These are phyloP conservation scores for Pythium dissotocum DNA, from an alignment of 352 stramenopile species.

Conservation along the genomic window DNA sequence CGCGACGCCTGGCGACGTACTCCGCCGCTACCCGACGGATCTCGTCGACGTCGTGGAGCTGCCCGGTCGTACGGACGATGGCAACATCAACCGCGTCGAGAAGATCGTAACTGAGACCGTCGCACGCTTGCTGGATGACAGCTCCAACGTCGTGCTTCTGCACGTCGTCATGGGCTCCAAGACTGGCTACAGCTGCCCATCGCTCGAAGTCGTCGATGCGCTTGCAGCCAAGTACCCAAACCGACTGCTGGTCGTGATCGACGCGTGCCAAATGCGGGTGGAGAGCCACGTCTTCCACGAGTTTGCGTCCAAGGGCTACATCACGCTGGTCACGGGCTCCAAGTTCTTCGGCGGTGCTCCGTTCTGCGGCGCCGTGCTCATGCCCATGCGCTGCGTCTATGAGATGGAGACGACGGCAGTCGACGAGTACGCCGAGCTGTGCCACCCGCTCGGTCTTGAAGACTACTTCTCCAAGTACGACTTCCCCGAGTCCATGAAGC, in stretches of 20 bases:
- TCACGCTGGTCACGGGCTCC: constrained; percentile 82
- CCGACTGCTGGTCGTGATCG: constrained; percentile 78
- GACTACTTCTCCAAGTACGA: constrained; percentile 88
- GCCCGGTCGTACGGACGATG: constrained; percentile 52
- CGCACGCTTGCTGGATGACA: constrained; percentile 40
- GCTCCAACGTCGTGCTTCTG: constrained; percentile 72
- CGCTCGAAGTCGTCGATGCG: constrained; percentile 55
- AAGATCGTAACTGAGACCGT: constrained; percentile 45
- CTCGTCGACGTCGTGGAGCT: constrained; percentile 71
- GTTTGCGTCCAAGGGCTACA: constrained; percentile 62
- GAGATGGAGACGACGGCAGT: constrained; percentile 77
- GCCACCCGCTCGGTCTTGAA: constrained; percentile 65
- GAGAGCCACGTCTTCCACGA: constrained; percentile 59
- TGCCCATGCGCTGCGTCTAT: constrained; percentile 72
- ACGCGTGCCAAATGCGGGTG: constrained; percentile 87
- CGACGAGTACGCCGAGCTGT: constrained; percentile 57
- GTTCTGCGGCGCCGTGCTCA: constrained; percentile 84
- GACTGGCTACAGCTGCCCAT: constrained; percentile 81
- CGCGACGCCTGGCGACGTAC: constrained; percentile 37
- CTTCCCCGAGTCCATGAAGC: constrained; percentile 63
- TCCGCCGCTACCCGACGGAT: constrained; percentile 61
- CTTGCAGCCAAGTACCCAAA: constrained; percentile 63
- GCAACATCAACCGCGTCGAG: constrained; percentile 54
- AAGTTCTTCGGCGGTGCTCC: constrained; percentile 89
- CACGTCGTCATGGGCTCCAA: constrained; percentile 88